Evolutionary conservation across 495 filamentous ascomycete species (phyloP).

Genomic region (Penicillium diatomitis): DNA sequence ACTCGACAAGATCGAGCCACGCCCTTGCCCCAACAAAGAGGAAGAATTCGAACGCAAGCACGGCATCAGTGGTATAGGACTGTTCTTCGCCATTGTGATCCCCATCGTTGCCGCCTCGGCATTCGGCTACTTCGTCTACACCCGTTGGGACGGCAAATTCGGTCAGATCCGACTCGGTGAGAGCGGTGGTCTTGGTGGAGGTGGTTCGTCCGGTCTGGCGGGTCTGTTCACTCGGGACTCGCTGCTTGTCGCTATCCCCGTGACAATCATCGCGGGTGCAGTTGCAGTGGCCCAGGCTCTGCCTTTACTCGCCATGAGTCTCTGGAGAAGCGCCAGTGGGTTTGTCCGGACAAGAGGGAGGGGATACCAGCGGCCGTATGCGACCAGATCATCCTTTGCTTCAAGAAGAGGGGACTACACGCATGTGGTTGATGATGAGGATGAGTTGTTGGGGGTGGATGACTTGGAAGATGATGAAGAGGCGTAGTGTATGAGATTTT

Average conservation of each 20-base stretch:
- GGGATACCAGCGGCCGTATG: conserved; percentile 57
- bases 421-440: conserved; percentile 84
- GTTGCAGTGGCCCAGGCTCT: conserved; percentile 67
- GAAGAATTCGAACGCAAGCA: conserved; percentile 66
- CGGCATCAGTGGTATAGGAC: conserved; percentile 57
- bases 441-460: conserved; percentile 83
- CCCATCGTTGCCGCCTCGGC: conserved; percentile 59
- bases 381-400: conserved; percentile 75
- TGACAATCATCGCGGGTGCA: conserved; percentile 66
- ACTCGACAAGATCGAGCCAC: conserved; percentile 51
- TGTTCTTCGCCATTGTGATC: conserved; percentile 78
- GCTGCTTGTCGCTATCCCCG: conserved; percentile 65
- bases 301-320: conserved; percentile 56
- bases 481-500: conserved; percentile 29
- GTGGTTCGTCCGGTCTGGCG: conserved; percentile 9
- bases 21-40: conserved; percentile 66
- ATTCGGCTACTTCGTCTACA: conserved; percentile 79
- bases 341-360: conserved; percentile 23
- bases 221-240: conserved; percentile 53
- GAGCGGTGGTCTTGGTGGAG: conserved; percentile 13
- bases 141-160: conserved; percentile 81
- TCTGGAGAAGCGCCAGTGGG: conserved; percentile 56
- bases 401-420: conserved; percentile 77
- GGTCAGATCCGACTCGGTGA: conserved; percentile 82
- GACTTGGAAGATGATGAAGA: conserved; percentile 93